Percentiles rank a stretch among this genome's conserved stretches.
These are phyloP conservation scores for Corynespora cassiicola DNA, from an alignment of 2,329 filamentous ascomycete genomes.

Conservation along the genomic window DNA sequence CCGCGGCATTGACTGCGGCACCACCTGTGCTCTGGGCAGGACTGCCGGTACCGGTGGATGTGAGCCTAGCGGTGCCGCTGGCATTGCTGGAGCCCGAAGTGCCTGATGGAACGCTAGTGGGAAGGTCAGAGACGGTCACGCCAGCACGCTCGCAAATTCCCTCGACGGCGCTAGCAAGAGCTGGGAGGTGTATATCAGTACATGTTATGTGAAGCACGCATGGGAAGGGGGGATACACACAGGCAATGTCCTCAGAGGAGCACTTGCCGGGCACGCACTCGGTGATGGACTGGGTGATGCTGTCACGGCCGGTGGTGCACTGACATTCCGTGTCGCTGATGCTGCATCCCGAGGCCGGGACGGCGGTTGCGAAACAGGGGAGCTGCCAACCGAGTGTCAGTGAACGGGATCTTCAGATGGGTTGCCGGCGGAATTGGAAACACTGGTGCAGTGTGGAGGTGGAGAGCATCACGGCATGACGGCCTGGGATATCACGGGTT, in stretches of 20 bases:
- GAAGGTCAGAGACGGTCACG: constrained; percentile 27
- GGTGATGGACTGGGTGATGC: constrained; percentile 48
- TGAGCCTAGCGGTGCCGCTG: constrained; percentile 4
- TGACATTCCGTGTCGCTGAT: constrained; percentile 58
- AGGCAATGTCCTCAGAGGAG: constrained; percentile 42
- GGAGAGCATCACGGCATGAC: too few relatives aligned
- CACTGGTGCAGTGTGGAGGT: too few relatives aligned
- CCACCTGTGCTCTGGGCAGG: constrained; percentile 23
- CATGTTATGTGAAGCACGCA: not conserved
- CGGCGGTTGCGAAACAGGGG: constrained; percentile 56
- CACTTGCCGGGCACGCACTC: constrained; percentile 48
- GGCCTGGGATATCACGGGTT: too few relatives aligned
- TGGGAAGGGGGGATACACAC: constrained; percentile 36
- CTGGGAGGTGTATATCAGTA: constrained; percentile 22
- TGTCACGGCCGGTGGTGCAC: constrained; percentile 52
- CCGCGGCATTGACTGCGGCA: constrained; percentile 25
- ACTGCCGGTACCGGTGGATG: not conserved
- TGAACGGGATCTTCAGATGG: too few relatives aligned
- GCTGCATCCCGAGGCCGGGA: constrained; percentile 55
- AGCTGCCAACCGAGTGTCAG: too few relatives aligned
- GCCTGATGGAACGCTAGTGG: constrained; percentile 18
- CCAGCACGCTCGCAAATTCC: constrained; percentile 37
- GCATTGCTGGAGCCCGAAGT: constrained; percentile 10
- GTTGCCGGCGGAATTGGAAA: too few relatives aligned
- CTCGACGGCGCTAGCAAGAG: constrained; percentile 27